Percentiles rank a stretch among this genome's conserved stretches.
These are phyloP conservation scores for Pyrenopolyporus hunteri DNA, from an alignment of 495 filamentous ascomycete species.

Conservation along the genomic window DNA sequence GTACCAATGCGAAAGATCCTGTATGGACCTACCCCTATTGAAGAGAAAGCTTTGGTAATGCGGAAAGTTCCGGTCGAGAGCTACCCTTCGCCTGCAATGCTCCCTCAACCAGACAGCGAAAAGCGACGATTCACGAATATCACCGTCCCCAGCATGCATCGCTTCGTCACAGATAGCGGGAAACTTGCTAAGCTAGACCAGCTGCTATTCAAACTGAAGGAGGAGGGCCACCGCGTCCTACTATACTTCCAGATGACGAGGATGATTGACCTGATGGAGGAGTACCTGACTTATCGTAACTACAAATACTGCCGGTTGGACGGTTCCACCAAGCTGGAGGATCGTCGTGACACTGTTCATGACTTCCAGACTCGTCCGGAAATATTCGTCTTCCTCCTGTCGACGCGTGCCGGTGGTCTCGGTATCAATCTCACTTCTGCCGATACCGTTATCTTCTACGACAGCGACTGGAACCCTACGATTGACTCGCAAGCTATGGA, in stretches of 20 bases:
- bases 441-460: slow-evolving; percentile 98
- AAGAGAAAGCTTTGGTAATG: slow-evolving; percentile 76
- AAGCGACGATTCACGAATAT: slow-evolving; percentile 88
- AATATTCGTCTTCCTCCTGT: slow-evolving; percentile 95
- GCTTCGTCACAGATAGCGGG: slow-evolving; percentile 96
- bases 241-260: slow-evolving; percentile 99
- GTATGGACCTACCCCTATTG: slow-evolving; percentile 66
- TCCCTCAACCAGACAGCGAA: slow-evolving; percentile 77
- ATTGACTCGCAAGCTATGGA: slow-evolving; percentile 99
- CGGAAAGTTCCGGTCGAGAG: slow-evolving; percentile 66
- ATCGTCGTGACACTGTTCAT: slow-evolving; percentile 92
- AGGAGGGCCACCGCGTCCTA: slow-evolving; percentile 89
- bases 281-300: slow-evolving; percentile 97
- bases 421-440: slow-evolving; percentile 96
- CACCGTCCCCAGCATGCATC: slow-evolving; percentile 94
- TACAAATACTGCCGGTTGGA: slow-evolving; percentile 98
- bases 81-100: slow-evolving; percentile 67
- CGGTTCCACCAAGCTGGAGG: slow-evolving; percentile 97
- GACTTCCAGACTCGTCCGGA: slow-evolving; percentile 94
- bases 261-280: slow-evolving; percentile 99
- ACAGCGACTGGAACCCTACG: slow-evolving; percentile 98
- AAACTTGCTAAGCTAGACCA: slow-evolving; percentile 93
- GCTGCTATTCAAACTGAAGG: slow-evolving; percentile 85
- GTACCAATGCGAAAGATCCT: slow-evolving; percentile 72
- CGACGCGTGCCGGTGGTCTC: slow-evolving; percentile 93